phyloP scores from a whole-genome alignment of 257 asterid genomes.

The Capsicum chinense region DNA sequence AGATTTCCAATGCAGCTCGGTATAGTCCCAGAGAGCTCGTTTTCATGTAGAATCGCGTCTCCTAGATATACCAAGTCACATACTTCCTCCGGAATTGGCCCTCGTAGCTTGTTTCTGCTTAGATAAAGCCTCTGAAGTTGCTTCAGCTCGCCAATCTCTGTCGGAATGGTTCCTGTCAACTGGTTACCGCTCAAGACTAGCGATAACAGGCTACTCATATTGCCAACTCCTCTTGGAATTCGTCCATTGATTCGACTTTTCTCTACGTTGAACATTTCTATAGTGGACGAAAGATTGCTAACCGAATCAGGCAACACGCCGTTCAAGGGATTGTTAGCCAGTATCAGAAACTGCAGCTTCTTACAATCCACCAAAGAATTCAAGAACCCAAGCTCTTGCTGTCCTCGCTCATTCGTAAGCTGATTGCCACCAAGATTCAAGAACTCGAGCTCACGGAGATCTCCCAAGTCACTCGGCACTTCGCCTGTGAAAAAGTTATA shows the following conservation, averaged over 20 bases:
- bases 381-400: conserved; percentile 39
- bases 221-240: conserved; percentile 47
- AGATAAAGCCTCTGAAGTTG: conserved; percentile 39
- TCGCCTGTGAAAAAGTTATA: conserved; percentile 41
- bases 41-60: conserved; percentile 34
- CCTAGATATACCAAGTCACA: conserved; percentile 42
- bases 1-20: conserved; percentile 47
- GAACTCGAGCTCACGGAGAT: conserved; percentile 38
- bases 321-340: conserved; percentile 37
- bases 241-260: conserved; percentile 36
- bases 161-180: conserved; percentile 42
- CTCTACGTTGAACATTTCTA: conserved; percentile 41
- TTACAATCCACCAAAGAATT: conserved; percentile 43
- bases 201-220: conserved; percentile 43
- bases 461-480: conserved; percentile 45
- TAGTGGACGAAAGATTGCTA: conserved; percentile 40
- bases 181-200: conserved; percentile 39
- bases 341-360: conserved; percentile 36
- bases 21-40: conserved; percentile 40
- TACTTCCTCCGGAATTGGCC: conserved; percentile 39
- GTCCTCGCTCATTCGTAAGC: conserved; percentile 33
- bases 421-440: conserved; percentile 38
- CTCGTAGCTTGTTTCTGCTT: conserved; percentile 38
- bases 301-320: conserved; percentile 45
- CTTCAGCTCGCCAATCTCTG: conserved; percentile 38